Percentiles rank a stretch among this genome's conserved stretches.
These are phyloP conservation scores for Acer campestre DNA, from an alignment of 345 rosid genomes.

Conservation along the genomic window DNA sequence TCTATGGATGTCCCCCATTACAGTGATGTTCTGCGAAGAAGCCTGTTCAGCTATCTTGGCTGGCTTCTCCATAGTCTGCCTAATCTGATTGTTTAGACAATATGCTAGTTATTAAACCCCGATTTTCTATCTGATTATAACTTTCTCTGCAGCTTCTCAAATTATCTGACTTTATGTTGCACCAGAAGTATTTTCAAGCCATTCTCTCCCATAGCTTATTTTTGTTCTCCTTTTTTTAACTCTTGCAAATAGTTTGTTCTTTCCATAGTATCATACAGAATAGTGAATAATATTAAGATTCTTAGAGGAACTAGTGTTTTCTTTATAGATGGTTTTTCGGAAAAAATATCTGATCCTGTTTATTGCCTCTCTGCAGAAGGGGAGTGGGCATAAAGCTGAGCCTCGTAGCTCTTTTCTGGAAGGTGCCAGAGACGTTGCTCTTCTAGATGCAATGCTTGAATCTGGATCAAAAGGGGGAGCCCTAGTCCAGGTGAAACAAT, in stretches of 20 bases:
- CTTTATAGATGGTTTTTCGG: neutral
- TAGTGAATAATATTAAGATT: neutral
- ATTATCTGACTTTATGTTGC: neutral
- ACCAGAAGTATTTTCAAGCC: neutral
- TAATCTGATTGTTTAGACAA: neutral
- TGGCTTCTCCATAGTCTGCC: neutral
- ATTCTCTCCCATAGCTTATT: neutral
- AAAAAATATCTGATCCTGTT: conserved; percentile 9
- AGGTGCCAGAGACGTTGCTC: conserved; percentile 93
- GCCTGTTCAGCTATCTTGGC: neutral
- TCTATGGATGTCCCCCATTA: neutral
- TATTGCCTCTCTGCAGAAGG: conserved; percentile 45
- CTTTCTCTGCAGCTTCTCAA: neutral
- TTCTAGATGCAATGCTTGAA: conserved; percentile 92
- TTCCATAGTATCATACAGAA: neutral
- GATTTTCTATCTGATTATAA: neutral
- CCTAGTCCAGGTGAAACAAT: conserved; percentile 54
- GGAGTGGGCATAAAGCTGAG: conserved; percentile 49
- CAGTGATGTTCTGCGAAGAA: neutral
- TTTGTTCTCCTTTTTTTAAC: neutral
- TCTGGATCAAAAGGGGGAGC: conserved; percentile 74
- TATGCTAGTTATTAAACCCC: neutral
- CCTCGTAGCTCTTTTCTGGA: conserved; percentile 71
- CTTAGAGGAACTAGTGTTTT: neutral
- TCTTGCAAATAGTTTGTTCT: neutral